Conservation (phyloP, 164 flowering plant species). For the Chimonanthus praecox region DNA sequence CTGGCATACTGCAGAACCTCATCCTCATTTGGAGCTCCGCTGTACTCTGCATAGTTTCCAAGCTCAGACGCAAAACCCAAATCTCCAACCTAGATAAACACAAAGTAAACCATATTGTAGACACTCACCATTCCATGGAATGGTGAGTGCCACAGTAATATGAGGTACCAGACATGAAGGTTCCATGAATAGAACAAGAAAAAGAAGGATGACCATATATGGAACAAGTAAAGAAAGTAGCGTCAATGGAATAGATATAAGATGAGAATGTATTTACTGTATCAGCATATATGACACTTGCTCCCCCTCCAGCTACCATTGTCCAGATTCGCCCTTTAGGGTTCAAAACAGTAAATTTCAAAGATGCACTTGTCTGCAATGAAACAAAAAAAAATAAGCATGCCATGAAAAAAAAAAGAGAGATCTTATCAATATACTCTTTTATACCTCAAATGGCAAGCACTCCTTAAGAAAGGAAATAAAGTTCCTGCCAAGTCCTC, state of each 20-base stretch:
- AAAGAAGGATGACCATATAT: background rate
- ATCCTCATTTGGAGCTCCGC: conserved; percentile 95
- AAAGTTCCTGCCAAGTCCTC: background rate
- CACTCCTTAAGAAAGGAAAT: no score
- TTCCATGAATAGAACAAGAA: background rate
- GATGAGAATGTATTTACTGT: conserved; percentile 43
- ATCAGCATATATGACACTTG: conserved; percentile 94
- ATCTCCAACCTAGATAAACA: conserved; percentile 63
- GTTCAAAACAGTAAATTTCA: conserved; percentile 86
- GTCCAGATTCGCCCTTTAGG: conserved; percentile 96
- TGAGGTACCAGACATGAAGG: background rate
- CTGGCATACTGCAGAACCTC: conserved; percentile 90
- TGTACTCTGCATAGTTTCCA: conserved; percentile 91
- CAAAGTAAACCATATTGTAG: background rate
- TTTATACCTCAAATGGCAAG: background rate
- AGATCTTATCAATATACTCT: background rate
- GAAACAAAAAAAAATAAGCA: background rate
- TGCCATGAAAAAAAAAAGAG: background rate
- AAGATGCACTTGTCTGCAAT: conserved; percentile 85
- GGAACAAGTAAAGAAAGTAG: background rate
- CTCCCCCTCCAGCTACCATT: conserved; percentile 99
- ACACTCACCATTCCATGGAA: background rate
- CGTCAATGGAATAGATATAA: background rate
- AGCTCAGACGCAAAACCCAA: conserved; percentile 85
- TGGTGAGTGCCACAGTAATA: background rate